A percentile compares a stretch with the other conserved stretches of the same genome.
Evolutionary conservation across 2,329 filamentous ascomycete species (phyloP).

Genomic region (Diaporthe nobilis): DNA sequence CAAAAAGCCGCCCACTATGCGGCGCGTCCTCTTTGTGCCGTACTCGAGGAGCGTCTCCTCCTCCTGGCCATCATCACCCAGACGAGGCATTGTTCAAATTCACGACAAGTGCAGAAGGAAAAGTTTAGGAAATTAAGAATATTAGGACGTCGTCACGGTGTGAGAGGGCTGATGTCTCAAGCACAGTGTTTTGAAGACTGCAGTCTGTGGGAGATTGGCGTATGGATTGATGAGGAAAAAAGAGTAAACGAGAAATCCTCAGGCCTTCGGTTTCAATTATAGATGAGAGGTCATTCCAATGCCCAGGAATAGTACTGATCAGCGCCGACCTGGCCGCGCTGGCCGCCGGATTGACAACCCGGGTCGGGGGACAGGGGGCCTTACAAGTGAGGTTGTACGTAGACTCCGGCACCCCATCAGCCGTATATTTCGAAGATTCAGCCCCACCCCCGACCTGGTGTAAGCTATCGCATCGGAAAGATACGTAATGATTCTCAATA

Average conservation of each 20-base stretch:
- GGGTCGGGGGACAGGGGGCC: not conserved
- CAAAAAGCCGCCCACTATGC: constrained; percentile 74
- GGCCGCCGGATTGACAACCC: constrained; percentile 30
- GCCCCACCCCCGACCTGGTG: too few species aligned
- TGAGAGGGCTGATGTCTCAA: not conserved
- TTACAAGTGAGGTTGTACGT: not conserved
- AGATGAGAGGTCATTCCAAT: constrained; percentile 18
- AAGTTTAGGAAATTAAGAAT: not conserved
- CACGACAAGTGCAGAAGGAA: too few species aligned
- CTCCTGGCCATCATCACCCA: constrained; percentile 45
- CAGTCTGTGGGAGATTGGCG: not conserved
- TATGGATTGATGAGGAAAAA: not conserved
- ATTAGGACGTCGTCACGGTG: not conserved
- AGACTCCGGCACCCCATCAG: not conserved
- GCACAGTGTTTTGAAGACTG: not conserved
- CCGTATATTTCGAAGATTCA: not conserved
- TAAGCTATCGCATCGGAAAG: not conserved
- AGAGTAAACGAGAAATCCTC: not conserved
- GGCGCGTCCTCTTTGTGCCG: constrained; percentile 62
- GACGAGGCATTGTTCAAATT: constrained; percentile 48
- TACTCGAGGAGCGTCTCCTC: constrained; percentile 62
- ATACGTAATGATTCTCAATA: not conserved
- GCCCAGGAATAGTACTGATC: constrained; percentile 25
- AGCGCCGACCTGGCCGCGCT: constrained; percentile 21
- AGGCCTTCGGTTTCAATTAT: not conserved